phyloP scores from a whole-genome alignment of 2,329 filamentous ascomycete species.

The Chaetomiaceae sp. region DNA sequence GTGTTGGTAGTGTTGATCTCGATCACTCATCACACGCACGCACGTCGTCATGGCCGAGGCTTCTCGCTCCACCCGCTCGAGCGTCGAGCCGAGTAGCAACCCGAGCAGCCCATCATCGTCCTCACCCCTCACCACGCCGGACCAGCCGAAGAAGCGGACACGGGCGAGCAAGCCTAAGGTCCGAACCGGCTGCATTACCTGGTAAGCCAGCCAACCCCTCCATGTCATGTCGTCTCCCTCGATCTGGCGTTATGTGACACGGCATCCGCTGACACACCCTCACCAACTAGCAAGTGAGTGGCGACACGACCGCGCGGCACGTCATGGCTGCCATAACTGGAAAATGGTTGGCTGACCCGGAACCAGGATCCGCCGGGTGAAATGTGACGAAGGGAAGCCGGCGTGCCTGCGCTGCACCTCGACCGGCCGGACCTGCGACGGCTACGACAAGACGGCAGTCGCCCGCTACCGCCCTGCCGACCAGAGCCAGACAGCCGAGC shows the following conservation, averaged over 20 bases:
- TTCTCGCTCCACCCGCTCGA: slow-evolving; percentile 10
- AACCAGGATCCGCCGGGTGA: slow-evolving; percentile 28
- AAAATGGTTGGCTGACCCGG: not conserved
- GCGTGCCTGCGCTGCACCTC: slow-evolving; percentile 27
- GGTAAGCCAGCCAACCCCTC: slow-evolving; percentile 30
- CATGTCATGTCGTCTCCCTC: not conserved
- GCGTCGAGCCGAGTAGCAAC: slow-evolving; percentile 11
- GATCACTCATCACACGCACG: too few species aligned
- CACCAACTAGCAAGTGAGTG: slow-evolving; percentile 26
- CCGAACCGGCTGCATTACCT: slow-evolving; percentile 36
- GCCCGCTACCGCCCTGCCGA: slow-evolving; percentile 13
- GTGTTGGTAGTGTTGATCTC: too few species aligned
- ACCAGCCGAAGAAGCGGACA: slow-evolving; percentile 24
- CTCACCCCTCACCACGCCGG: slow-evolving; percentile 1
- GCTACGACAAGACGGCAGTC: slow-evolving; percentile 29
- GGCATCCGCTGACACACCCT: slow-evolving; percentile 9
- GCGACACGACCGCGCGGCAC: not conserved
- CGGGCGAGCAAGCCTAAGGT: slow-evolving; percentile 35
- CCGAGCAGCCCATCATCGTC: slow-evolving; percentile 16
- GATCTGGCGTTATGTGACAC: not conserved
- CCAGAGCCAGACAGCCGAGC: slow-evolving; percentile 16
- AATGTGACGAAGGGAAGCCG: slow-evolving; percentile 29
- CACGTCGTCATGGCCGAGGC: slow-evolving; percentile 9
- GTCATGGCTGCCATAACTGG: not conserved
- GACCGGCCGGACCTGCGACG: slow-evolving; percentile 28